Evolutionary conservation across 169 alveolate species (phyloP).

Genomic region (Eimeria zaria): DNA sequence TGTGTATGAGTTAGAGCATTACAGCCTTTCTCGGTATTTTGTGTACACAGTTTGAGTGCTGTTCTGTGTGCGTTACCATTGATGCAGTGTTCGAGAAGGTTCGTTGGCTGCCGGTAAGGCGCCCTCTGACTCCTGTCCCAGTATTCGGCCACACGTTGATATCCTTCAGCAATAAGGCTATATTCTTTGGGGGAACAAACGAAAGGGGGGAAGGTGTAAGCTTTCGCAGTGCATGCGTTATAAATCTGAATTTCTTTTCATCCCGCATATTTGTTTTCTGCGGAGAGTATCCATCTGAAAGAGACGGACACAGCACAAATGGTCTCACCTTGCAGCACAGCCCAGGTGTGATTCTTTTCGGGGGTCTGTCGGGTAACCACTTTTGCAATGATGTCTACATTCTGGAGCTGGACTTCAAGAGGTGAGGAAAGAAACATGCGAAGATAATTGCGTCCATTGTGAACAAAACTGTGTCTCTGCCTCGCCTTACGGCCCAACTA

Average conservation of each 20-base stretch:
- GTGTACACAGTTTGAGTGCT: not conserved
- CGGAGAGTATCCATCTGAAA: conserved; percentile 91
- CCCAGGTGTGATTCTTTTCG: conserved; percentile 91
- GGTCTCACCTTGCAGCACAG: conserved; percentile 89
- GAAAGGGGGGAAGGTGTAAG: conserved; percentile 89
- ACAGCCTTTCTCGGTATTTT: not conserved
- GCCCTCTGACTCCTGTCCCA: conserved; percentile 89
- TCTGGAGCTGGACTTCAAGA: conserved; percentile 91
- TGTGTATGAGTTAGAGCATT: not conserved
- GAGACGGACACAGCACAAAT: conserved; percentile 94
- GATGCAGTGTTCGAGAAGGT: conserved; percentile 86
- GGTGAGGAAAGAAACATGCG: conserved; percentile 87
- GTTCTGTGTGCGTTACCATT: not conserved
- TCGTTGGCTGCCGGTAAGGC: conserved; percentile 91
- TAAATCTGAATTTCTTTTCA: conserved; percentile 91
- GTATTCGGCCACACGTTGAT: conserved; percentile 92
- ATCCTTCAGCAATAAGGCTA: conserved; percentile 92
- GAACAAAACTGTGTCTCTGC: not conserved
- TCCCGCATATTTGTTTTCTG: conserved; percentile 90
- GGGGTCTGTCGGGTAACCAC: conserved; percentile 91
- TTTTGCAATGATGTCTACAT: conserved; percentile 92
- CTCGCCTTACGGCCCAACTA: not conserved
- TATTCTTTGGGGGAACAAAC: conserved; percentile 93
- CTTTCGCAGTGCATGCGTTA: conserved; percentile 90
- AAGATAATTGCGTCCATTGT: not conserved